Conservation (phyloP, 225 moss, liverwort and hornwort species). For the Sphagnum contortum region DNA sequence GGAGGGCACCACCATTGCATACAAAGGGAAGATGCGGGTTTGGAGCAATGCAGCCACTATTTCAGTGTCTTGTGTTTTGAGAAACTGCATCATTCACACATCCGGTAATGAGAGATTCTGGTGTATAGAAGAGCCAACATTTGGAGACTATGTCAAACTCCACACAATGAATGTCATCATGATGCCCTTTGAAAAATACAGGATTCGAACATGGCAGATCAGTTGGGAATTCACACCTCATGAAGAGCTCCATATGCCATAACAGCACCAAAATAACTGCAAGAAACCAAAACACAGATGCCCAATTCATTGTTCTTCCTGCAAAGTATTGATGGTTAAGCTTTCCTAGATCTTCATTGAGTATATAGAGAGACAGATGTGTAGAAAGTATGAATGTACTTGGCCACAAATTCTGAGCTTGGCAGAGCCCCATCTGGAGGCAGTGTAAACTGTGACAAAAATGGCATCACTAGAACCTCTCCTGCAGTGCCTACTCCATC, state of each 20-base stretch:
- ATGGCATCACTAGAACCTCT: conserved; percentile 75
- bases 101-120: not conserved
- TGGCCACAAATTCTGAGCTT: conserved; percentile 49
- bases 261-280: conserved; percentile 83
- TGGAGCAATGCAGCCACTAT: conserved; percentile 57
- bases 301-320: not conserved
- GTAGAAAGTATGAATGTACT: conserved; percentile 26
- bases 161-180: too few species aligned
- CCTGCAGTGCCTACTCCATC: conserved; percentile 81
- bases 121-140: too few species aligned
- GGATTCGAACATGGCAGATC: too few species aligned
- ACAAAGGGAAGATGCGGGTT: conserved; percentile 74
- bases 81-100: conserved; percentile 41
- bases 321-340: too few species aligned
- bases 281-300: conserved; percentile 8
- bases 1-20: conserved; percentile 64
- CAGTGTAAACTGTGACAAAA: conserved; percentile 79
- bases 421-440: conserved; percentile 50
- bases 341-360: too few species aligned
- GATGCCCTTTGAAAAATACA: too few species aligned
- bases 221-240: conserved; percentile 25
- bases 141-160: too few species aligned
- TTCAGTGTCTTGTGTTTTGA: conserved; percentile 77
- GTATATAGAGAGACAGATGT: too few species aligned
- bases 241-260: conserved; percentile 88